Evolutionary conservation across 176 grass and related monocot species (phyloP).

Genomic region (Bonia amplexicaulis): DNA sequence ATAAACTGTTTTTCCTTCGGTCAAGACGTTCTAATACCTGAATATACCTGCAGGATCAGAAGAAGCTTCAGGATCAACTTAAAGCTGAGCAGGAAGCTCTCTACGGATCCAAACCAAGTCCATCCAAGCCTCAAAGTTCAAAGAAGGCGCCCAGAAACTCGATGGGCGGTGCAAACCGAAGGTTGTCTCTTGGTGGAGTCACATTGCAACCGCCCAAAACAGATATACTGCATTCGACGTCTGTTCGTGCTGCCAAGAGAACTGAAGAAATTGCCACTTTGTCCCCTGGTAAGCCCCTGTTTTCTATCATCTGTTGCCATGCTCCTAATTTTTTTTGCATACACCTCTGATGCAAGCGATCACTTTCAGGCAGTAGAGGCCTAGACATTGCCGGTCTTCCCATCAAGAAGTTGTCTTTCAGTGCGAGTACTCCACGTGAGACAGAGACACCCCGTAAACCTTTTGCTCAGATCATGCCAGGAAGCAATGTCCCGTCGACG

Average conservation of each 20-base stretch:
- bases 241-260: conserved; percentile 55
- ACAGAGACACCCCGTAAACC: conserved; percentile 60
- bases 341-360: conserved; percentile 18
- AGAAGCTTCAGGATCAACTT: conserved; percentile 71
- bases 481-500: conserved; percentile 34
- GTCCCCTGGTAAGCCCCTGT: conserved; percentile 58
- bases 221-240: conserved; percentile 45
- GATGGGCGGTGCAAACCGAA: conserved; percentile 44
- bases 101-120: conserved; percentile 90
- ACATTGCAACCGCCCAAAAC: conserved; percentile 43
- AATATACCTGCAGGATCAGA: conserved; percentile 69
- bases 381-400: conserved; percentile 37
- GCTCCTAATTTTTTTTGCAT: not conserved
- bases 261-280: conserved; percentile 42
- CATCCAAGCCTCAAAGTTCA: conserved; percentile 67
- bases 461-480: conserved; percentile 52
- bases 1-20: not conserved
- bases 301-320: not conserved
- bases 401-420: conserved; percentile 58
- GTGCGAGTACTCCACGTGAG: conserved; percentile 33
- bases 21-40: not conserved
- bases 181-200: conserved; percentile 73
- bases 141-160: conserved; percentile 59
- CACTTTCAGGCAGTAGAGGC: conserved; percentile 45
- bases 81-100: conserved; percentile 82